A percentile compares a stretch with the other conserved stretches of the same genome.
Conservation (phyloP, 306 rosid species). For the Dalbergia cochinchinensis region DNA sequence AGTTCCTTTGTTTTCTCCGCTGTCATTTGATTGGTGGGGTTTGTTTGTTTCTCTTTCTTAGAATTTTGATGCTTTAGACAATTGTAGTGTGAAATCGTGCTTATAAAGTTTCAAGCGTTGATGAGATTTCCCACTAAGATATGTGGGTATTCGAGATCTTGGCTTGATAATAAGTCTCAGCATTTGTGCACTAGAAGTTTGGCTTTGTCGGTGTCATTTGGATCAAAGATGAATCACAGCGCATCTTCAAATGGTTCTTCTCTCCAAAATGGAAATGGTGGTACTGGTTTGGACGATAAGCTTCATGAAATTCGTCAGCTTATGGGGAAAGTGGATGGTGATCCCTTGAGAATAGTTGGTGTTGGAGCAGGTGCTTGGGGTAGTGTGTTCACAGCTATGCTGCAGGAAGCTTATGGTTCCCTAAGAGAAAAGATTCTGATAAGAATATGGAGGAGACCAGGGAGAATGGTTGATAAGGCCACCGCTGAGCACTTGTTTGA, state of each 20-base stretch:
- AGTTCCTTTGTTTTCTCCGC: neutral
- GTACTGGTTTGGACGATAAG: constrained; percentile 68
- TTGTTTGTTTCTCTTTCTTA: constrained; percentile 27
- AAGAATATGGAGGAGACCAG: constrained; percentile 92
- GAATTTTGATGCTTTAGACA: constrained; percentile 22
- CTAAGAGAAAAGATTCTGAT: constrained; percentile 75
- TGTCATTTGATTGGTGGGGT: constrained; percentile 30
- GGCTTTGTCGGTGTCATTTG: constrained; percentile 30
- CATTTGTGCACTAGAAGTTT: neutral
- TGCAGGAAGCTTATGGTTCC: constrained; percentile 84
- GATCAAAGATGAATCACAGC: constrained; percentile 46
- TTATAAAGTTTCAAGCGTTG: constrained; percentile 35
- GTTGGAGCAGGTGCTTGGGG: constrained; percentile 99
- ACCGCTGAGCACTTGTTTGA: constrained; percentile 88
- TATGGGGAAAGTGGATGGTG: constrained; percentile 82
- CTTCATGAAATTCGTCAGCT: constrained; percentile 78
- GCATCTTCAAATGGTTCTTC: constrained; percentile 59
- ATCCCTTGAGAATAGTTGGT: constrained; percentile 89
- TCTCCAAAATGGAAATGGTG: constrained; percentile 54
- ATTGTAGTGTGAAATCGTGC: constrained; percentile 9
- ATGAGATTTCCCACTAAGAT: constrained; percentile 32
- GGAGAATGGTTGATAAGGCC: constrained; percentile 78
- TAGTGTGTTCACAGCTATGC: constrained; percentile 87
- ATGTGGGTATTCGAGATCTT: constrained; percentile 35
- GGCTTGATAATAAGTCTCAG: constrained; percentile 19